phyloP scores from a whole-genome alignment of 768 basidiomycete species.

The Mycena latifolia region DNA sequence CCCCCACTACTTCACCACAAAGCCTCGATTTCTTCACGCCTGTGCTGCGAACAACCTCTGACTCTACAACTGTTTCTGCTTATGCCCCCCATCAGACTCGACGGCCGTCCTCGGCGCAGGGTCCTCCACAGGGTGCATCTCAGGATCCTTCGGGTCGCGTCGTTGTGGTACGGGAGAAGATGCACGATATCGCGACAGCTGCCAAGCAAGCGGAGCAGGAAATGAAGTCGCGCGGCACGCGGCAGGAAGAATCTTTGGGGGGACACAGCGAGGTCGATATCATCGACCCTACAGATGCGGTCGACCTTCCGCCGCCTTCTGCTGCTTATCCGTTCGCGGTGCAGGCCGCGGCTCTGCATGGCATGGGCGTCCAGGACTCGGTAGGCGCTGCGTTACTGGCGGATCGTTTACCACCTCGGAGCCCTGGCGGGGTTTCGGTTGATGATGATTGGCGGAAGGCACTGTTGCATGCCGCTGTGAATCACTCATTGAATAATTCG shows the following conservation, averaged over 20 bases:
- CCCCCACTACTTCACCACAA: slow-evolving; percentile 54
- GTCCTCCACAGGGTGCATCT: slow-evolving; percentile 49
- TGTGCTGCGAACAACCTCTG: slow-evolving; percentile 73
- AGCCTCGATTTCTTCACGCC: slow-evolving; percentile 55
- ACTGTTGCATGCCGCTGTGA: slow-evolving; percentile 81
- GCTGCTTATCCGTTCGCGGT: slow-evolving; percentile 79
- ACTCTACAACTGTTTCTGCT: slow-evolving; percentile 66
- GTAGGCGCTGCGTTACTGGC: slow-evolving; percentile 83
- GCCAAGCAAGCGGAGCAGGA: slow-evolving; percentile 84
- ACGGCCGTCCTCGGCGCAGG: slow-evolving; percentile 51
- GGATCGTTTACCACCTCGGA: slow-evolving; percentile 76
- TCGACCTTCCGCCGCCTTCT: slow-evolving; percentile 81
- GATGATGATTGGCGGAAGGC: slow-evolving; percentile 84
- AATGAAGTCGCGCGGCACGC: slow-evolving; percentile 66
- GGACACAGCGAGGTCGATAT: slow-evolving; percentile 61
- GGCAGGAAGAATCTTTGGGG: slow-evolving; percentile 52
- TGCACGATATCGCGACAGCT: slow-evolving; percentile 76
- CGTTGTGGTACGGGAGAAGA: slow-evolving; percentile 86
- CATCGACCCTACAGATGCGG: slow-evolving; percentile 87
- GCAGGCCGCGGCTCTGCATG: slow-evolving; percentile 80
- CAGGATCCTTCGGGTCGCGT: slow-evolving; percentile 69
- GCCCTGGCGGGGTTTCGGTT: slow-evolving; percentile 69
- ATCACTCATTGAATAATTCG: slow-evolving; percentile 75
- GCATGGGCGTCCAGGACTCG: slow-evolving; percentile 80
- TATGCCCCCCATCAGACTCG: slow-evolving; percentile 50